Base-by-base conservation (phyloP, 2,329 filamentous ascomycete genomes). In the Pseudocercospora macadamiae region DNA sequence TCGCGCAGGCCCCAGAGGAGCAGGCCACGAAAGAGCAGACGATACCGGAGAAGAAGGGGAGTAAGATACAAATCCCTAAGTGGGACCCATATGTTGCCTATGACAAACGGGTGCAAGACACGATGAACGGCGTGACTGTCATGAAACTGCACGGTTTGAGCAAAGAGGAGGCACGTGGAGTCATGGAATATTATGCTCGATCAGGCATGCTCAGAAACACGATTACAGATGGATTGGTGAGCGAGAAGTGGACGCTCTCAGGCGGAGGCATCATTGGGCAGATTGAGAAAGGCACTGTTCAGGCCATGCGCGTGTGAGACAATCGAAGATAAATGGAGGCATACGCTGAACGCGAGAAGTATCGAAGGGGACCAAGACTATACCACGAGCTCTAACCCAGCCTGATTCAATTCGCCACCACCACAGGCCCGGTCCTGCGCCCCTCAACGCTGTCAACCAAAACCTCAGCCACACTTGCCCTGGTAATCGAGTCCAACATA, bases 121-220 rank as follows among this genome's bases (percentile, higher is more conserved):
- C 66, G 2, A 62, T 80, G 58, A 75, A 76, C 57, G 72, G 72
- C 6, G 73, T 83, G 10, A 52, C 55, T 3, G 72, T 83, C 2
- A 74, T 81, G 66, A 81, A 83, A 18, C 71, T 96, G 18, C 81
- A 83, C 39, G 89, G 90, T 7, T 70, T 97, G 65, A 88, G 80
- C 68, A 90, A 88, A 75, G 77, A 82, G 1, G 93, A 97, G 77
- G 87, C 90, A 9, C 84, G 88, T 60, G 83, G 86, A 0, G 80
- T 96, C 67, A 88, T 97, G 86, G 92, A 97, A 79, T 97, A 97
- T 78, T 97, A 93, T 82, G 92, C 91, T 4, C 86, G 85, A 32
- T 96, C 91, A 74, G 95, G 93, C 10, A 80, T 96, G 72, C 73
- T 96, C 71, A 84, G 89, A 64, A 80, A 84, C 61, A 81, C 79